phyloP scores from a whole-genome alignment of 306 rosid species.

The Mucuna pruriens region DNA sequence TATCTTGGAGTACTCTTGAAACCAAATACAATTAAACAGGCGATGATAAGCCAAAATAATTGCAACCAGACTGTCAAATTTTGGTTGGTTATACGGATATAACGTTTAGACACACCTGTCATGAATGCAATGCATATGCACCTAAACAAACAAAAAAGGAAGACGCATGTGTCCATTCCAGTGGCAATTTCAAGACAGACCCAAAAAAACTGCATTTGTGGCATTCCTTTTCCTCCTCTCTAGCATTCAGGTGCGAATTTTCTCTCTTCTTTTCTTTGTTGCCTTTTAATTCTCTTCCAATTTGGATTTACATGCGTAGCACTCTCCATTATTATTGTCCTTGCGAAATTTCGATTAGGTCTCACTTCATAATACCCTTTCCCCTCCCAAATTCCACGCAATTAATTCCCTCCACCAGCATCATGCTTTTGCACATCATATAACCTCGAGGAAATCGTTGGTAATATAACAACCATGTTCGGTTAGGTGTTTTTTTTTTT shows the following conservation, averaged over 20 bases:
- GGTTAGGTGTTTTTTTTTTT: not conserved
- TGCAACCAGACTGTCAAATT: too few relatives aligned
- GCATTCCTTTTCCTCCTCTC: not conserved
- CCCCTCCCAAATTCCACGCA: not conserved
- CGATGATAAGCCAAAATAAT: too few relatives aligned
- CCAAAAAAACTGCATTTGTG: not conserved
- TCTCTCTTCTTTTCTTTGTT: not conserved
- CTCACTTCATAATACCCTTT: not conserved
- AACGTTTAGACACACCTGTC: too few relatives aligned
- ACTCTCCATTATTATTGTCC: not conserved
- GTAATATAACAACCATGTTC: not conserved
- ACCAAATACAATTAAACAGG: too few relatives aligned
- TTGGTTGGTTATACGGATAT: too few relatives aligned
- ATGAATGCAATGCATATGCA: not conserved
- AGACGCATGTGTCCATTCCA: not conserved
- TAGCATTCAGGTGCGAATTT: not conserved
- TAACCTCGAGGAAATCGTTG: not conserved
- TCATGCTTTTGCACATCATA: too few relatives aligned
- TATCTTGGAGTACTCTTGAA: too few relatives aligned
- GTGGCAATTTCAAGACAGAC: not conserved
- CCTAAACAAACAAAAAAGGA: not conserved
- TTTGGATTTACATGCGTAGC: not conserved
- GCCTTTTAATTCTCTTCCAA: not conserved
- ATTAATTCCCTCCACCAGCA: not conserved
- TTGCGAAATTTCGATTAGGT: not conserved